Conservation (phyloP, 2,329 filamentous ascomycete genomes). For the Colletotrichum spaethianum region DNA sequence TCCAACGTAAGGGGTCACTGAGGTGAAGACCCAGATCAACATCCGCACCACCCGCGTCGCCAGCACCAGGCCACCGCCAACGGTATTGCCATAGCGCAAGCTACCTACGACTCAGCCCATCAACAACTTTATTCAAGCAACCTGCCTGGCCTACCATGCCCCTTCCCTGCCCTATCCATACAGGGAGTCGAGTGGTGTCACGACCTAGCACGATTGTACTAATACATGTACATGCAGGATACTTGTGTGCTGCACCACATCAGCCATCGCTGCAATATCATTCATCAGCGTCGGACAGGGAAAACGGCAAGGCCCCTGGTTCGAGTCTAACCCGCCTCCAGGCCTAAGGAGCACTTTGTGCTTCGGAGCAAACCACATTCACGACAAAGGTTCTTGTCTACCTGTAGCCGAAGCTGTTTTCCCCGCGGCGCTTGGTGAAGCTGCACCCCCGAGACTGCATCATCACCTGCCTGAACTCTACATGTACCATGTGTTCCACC, state of each 20-base stretch:
- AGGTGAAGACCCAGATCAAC: background rate
- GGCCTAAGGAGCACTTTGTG: background rate
- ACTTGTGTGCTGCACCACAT: conserved; percentile 16
- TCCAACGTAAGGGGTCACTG: background rate
- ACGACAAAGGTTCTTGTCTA: conserved; percentile 8
- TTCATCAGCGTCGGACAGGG: conserved; percentile 21
- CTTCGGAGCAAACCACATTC: conserved; percentile 6
- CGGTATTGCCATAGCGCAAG: background rate
- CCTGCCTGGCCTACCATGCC: conserved; percentile 14
- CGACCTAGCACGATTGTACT: conserved; percentile 22
- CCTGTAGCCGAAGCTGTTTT: conserved; percentile 7
- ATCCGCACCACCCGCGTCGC: background rate
- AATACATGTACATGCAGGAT: conserved; percentile 33
- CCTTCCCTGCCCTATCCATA: conserved; percentile 18
- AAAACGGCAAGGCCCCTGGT: conserved; percentile 21
- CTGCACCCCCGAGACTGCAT: conserved; percentile 5
- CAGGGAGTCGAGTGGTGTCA: conserved; percentile 7
- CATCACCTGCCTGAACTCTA: background rate
- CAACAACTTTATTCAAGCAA: conserved; percentile 25
- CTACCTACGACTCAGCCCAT: conserved; percentile 1
- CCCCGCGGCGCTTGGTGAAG: conserved; percentile 14
- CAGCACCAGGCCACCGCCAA: background rate
- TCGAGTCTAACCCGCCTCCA: background rate
- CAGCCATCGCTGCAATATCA: conserved; percentile 24
- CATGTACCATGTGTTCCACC: background rate